phyloP scores from a whole-genome alignment of 805 yeast genomes.

The Ogataea paraovalis region DNA sequence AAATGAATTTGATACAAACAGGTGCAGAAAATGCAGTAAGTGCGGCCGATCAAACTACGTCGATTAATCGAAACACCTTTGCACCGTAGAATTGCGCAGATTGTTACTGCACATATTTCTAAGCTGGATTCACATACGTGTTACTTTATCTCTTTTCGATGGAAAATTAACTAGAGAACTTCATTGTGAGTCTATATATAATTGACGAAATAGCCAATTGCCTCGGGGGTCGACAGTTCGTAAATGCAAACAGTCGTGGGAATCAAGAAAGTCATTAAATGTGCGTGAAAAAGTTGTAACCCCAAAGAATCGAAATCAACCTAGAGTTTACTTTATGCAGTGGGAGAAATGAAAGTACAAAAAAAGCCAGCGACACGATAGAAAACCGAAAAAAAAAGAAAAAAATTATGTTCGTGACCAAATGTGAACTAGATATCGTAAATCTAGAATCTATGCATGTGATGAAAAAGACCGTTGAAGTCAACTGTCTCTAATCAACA shows the following conservation, averaged over 20 bases:
- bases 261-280: background rate
- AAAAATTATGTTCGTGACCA: background rate
- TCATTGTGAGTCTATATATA: background rate
- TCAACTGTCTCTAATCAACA: background rate
- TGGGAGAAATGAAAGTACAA: background rate
- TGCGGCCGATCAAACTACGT: too few species aligned
- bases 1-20: too few species aligned
- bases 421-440: background rate
- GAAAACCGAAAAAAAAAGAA: background rate
- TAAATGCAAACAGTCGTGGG: background rate
- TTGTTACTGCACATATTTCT: too few species aligned
- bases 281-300: background rate
- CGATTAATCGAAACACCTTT: too few species aligned
- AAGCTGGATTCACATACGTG: too few species aligned
- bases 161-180: background rate
- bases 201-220: background rate
- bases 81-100: too few species aligned
- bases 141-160: background rate
- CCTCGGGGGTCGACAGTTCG: background rate
- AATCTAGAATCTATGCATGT: background rate
- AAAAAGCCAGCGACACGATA: too few species aligned
- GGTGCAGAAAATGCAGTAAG: too few species aligned
- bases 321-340: background rate
- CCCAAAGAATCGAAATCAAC: background rate
- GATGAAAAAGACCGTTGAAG: background rate